Percentiles rank a stretch among this genome's conserved stretches.
These are phyloP conservation scores for Trichoderma sp. DNA, from an alignment of 2,329 filamentous ascomycete genomes.

Conservation along the genomic window DNA sequence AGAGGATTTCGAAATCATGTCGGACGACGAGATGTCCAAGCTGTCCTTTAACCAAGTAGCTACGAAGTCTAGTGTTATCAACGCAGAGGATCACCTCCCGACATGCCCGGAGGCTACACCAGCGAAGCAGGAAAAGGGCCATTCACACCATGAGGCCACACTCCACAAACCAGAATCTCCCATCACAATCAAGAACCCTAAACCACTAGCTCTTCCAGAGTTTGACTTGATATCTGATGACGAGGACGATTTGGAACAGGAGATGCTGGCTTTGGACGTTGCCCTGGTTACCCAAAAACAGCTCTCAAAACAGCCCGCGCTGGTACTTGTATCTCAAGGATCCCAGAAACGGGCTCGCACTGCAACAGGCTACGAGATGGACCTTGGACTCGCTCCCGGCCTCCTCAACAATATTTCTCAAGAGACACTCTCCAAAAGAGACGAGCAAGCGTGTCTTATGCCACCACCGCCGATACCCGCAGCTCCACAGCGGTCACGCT, in stretches of 20 bases:
- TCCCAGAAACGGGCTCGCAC: background rate
- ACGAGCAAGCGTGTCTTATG: background rate
- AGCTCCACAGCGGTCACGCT: slow-evolving; percentile 16
- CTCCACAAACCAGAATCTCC: background rate
- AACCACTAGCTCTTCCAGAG: slow-evolving; percentile 6
- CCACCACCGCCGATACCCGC: slow-evolving; percentile 11
- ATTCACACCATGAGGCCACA: background rate
- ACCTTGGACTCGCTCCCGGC: background rate
- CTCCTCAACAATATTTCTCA: background rate
- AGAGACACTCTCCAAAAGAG: background rate
- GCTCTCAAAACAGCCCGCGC: background rate
- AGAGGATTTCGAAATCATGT: background rate
- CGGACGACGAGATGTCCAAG: background rate
- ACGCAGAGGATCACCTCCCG: background rate
- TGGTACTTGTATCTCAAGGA: background rate
- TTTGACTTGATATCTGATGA: slow-evolving; percentile 26
- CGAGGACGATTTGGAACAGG: slow-evolving; percentile 30
- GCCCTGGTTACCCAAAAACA: background rate
- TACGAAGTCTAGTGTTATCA: background rate
- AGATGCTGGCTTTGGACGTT: slow-evolving; percentile 28
- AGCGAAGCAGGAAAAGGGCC: background rate
- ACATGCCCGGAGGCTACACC: background rate
- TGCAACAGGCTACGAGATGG: background rate
- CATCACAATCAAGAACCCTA: background rate
- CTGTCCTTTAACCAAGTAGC: background rate